Conservation (phyloP, 352 stramenopile genomes). For the Phytophthora pini region DNA sequence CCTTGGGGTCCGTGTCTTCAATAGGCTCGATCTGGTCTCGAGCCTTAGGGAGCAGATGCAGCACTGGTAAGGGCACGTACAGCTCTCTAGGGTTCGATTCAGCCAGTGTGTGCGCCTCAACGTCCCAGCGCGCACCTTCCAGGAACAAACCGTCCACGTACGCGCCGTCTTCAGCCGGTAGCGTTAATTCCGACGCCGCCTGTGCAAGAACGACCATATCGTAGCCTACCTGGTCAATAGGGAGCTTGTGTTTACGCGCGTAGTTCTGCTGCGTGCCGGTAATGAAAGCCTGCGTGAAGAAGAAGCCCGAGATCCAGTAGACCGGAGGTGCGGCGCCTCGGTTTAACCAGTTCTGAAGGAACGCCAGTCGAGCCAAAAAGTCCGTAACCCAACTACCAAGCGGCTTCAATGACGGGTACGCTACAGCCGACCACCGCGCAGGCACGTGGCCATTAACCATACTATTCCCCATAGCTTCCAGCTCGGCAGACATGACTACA, state of each 20-base stretch:
- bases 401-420: constrained; percentile 94
- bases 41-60: constrained; percentile 83
- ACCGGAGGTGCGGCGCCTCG: constrained; percentile 75
- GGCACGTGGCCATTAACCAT: constrained; percentile 94
- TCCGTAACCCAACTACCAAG: constrained; percentile 93
- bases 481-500: constrained; percentile 92
- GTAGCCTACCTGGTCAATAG: constrained; percentile 92
- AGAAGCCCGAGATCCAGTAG: constrained; percentile 95
- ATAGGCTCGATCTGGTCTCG: constrained; percentile 89
- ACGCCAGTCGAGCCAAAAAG: constrained; percentile 84
- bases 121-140: constrained; percentile 90
- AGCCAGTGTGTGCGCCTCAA: constrained; percentile 63
- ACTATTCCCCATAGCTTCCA: constrained; percentile 94
- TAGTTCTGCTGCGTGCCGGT: constrained; percentile 95
- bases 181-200: constrained; percentile 42
- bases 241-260: constrained; percentile 89
- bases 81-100: constrained; percentile 89
- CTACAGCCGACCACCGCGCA: constrained; percentile 77
- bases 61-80: constrained; percentile 88
- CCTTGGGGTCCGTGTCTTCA: constrained; percentile 87
- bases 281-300: constrained; percentile 96
- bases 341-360: constrained; percentile 87
- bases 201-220: constrained; percentile 87
- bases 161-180: constrained; percentile 84
- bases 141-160: constrained; percentile 93